Evolutionary conservation across 768 basidiomycete genomes (phyloP).

Genomic region (Russula earlei): DNA sequence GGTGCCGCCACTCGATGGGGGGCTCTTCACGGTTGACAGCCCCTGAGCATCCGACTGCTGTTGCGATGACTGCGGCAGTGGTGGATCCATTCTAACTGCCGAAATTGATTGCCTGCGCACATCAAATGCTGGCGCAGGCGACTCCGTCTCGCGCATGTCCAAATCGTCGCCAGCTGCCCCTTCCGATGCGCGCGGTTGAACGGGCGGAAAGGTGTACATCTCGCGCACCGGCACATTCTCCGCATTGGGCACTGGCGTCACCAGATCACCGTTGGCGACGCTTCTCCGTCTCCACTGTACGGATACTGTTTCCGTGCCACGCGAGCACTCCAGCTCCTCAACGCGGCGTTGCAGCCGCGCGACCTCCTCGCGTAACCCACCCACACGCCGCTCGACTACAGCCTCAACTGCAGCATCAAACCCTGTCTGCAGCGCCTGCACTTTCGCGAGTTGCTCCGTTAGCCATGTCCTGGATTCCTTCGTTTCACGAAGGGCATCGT

Average conservation of each 20-base stretch:
- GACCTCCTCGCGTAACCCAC: conserved; percentile 54
- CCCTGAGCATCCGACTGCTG: conserved; percentile 4
- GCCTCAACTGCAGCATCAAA: conserved; percentile 49
- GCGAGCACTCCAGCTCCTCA: conserved; percentile 54
- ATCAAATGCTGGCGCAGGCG: conserved; percentile 40
- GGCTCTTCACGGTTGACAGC: conserved; percentile 3
- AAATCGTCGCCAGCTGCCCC: neutral
- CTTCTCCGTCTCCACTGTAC: conserved; percentile 20
- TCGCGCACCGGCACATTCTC: conserved; percentile 12
- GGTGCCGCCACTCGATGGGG: neutral
- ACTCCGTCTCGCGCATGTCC: conserved; percentile 29
- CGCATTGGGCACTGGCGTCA: neutral
- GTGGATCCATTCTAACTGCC: conserved; percentile 40
- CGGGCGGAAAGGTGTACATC: conserved; percentile 18
- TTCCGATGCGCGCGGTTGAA: conserved; percentile 7
- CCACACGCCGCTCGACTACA: conserved; percentile 52
- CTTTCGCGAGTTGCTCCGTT: conserved; percentile 59
- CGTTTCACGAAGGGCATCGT: conserved; percentile 74
- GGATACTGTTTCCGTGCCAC: conserved; percentile 20
- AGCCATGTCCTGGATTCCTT: conserved; percentile 73
- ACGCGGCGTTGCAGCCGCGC: conserved; percentile 48
- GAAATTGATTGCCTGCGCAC: conserved; percentile 41
- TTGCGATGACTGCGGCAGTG: conserved; percentile 23
- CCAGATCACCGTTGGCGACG: conserved; percentile 15
- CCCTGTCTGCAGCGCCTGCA: conserved; percentile 45